Conservation (phyloP, 2,329 filamentous ascomycete species). For the Paracamarosporium sp. region DNA sequence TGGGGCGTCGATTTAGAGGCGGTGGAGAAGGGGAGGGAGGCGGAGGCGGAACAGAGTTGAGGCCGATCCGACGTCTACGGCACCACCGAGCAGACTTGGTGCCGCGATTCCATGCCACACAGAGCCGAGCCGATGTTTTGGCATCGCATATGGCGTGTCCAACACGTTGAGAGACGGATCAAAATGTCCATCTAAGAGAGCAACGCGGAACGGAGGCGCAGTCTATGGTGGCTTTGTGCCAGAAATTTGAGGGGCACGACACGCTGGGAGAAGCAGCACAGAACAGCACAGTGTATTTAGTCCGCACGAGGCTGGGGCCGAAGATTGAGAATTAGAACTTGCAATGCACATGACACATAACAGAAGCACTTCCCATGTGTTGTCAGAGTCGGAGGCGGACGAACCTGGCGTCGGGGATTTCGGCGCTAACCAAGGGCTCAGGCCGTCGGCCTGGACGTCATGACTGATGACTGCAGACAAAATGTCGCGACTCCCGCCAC, state of each 20-base stretch:
- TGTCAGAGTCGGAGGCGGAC: not conserved
- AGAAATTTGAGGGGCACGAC: too few species aligned
- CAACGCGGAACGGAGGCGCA: too few species aligned
- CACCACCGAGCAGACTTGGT: not conserved
- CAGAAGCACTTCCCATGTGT: too few species aligned
- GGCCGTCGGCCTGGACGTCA: conserved; percentile 6
- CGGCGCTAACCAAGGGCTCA: not conserved
- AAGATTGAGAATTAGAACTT: too few species aligned
- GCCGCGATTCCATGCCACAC: not conserved
- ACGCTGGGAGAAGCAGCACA: too few species aligned
- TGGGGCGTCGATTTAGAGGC: conserved; percentile 51
- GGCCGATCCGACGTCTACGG: not conserved
- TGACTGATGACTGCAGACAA: conserved; percentile 8
- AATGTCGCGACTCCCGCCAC: conserved; percentile 13
- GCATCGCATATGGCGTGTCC: too few species aligned
- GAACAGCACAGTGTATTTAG: too few species aligned
- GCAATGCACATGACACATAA: too few species aligned
- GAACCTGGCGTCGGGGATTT: not conserved
- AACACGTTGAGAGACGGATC: too few species aligned
- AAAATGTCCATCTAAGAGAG: too few species aligned
- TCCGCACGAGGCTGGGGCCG: too few species aligned
- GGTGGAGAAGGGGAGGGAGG: conserved; percentile 44
- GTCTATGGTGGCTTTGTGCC: too few species aligned
- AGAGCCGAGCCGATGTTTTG: not conserved
- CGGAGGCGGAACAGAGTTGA: conserved; percentile 45